Evolutionary conservation across 1,139 yeast genomes (phyloP).

Genomic region (Saccharomyces hybrid): DNA sequence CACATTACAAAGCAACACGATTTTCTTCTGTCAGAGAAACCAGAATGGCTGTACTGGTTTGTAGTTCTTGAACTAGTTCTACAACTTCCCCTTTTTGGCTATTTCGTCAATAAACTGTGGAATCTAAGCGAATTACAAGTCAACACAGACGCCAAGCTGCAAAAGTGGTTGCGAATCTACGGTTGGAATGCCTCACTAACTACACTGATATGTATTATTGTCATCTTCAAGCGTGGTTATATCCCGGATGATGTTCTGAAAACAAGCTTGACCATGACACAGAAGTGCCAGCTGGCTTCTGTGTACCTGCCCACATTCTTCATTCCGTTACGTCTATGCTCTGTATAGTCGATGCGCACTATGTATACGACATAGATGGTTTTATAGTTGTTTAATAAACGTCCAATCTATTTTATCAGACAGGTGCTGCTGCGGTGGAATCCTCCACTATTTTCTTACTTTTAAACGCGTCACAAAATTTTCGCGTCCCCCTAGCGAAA

Average conservation of each 20-base stretch:
- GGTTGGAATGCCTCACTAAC: slow-evolving; percentile 27
- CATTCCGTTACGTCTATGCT: slow-evolving; percentile 22
- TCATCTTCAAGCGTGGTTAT: slow-evolving; percentile 23
- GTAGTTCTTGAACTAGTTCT: slow-evolving; percentile 63
- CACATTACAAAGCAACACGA: slow-evolving; percentile 65
- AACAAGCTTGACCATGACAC: slow-evolving; percentile 8
- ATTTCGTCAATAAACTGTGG: slow-evolving; percentile 16
- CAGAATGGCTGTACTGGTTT: slow-evolving; percentile 62
- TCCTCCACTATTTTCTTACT: neutral
- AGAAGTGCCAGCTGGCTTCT: slow-evolving; percentile 17
- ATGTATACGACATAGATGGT: neutral
- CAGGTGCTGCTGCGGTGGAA: too few species aligned
- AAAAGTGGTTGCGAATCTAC: slow-evolving; percentile 18
- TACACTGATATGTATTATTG: slow-evolving; percentile 23
- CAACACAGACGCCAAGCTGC: slow-evolving; percentile 7
- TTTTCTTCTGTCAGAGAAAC: slow-evolving; percentile 51
- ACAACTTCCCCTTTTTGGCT: slow-evolving; percentile 71
- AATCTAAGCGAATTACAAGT: slow-evolving; percentile 4
- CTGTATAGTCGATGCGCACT: slow-evolving; percentile 5
- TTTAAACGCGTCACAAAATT: neutral
- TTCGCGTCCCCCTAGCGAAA: neutral
- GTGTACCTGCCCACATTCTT: slow-evolving; percentile 28
- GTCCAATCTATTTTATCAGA: too few species aligned
- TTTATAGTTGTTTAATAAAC: neutral
- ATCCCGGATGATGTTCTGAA: slow-evolving; percentile 17